A percentile compares a stretch with the other conserved stretches of the same genome.
phyloP scores from a whole-genome alignment of 2,329 filamentous ascomycete species.

The Pyrenophora tritici-repentis region DNA sequence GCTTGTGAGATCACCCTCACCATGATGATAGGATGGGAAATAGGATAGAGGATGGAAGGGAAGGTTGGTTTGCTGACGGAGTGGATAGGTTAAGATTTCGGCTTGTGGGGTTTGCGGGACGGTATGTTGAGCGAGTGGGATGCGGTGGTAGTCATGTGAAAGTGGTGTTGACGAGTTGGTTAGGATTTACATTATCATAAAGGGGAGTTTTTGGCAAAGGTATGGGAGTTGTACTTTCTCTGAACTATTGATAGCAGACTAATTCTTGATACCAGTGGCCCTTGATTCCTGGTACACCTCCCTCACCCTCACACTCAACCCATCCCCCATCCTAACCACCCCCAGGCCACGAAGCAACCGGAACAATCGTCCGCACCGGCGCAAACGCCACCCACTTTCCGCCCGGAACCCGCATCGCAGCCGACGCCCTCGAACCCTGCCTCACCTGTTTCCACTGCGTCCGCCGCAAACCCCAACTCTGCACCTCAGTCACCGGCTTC shows the following conservation, averaged over 20 bases:
- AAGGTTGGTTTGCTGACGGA: too few relatives aligned
- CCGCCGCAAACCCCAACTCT: slow-evolving; percentile 69
- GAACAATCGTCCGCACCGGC: slow-evolving; percentile 64
- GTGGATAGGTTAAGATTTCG: slow-evolving; percentile 26
- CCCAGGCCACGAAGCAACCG: slow-evolving; percentile 68
- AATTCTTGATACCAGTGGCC: slow-evolving; percentile 17
- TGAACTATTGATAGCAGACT: too few relatives aligned
- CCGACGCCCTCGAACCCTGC: slow-evolving; percentile 69
- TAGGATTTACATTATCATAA: slow-evolving; percentile 36
- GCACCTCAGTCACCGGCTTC: slow-evolving; percentile 66
- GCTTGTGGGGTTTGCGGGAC: slow-evolving; percentile 35
- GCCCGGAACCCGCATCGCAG: slow-evolving; percentile 65
- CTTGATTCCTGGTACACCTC: slow-evolving; percentile 27
- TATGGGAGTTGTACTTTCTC: too few relatives aligned
- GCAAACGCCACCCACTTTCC: slow-evolving; percentile 64
- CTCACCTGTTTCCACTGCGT: slow-evolving; percentile 76
- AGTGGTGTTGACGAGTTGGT: background rate
- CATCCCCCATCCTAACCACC: too few relatives aligned
- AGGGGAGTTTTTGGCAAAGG: slow-evolving; percentile 32
- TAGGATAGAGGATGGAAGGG: too few relatives aligned
- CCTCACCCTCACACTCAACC: background rate
- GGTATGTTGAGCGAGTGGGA: background rate
- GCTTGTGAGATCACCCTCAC: slow-evolving; percentile 14
- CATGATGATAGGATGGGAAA: too few relatives aligned
- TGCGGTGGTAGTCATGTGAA: too few relatives aligned